Percentiles rank a stretch among this genome's conserved stretches.
Evolutionary conservation across 2,329 filamentous ascomycete genomes (phyloP).

Genomic region (Aspergillus versicolor): DNA sequence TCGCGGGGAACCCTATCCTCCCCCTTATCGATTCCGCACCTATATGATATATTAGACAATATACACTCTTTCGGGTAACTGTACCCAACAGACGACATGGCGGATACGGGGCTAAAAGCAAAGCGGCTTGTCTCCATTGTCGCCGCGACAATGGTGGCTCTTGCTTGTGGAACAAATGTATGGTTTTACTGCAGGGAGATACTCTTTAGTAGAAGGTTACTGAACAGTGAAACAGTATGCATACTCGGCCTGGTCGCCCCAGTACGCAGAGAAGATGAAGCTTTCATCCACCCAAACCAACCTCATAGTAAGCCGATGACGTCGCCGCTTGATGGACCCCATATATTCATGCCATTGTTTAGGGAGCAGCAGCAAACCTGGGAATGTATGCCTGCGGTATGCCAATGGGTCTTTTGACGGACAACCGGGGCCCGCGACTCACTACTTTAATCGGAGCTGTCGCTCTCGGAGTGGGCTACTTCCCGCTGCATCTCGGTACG

Average conservation of each 20-base stretch:
- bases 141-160: constrained; percentile 77
- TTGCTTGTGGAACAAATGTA: constrained; percentile 93
- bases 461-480: constrained; percentile 76
- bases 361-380: constrained; percentile 60
- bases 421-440: constrained; percentile 75
- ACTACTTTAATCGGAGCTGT: constrained; percentile 74
- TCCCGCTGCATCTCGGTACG: constrained; percentile 67
- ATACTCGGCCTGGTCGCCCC: constrained; percentile 96
- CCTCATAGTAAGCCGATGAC: constrained; percentile 65
- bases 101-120: constrained; percentile 29
- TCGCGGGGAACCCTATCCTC: not conserved
- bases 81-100: constrained; percentile 22
- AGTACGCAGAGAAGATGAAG: constrained; percentile 83
- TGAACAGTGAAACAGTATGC: constrained; percentile 68
- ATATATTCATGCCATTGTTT: not conserved
- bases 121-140: constrained; percentile 78
- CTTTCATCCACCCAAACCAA: constrained; percentile 93
- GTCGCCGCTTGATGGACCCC: not conserved
- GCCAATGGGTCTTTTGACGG: constrained; percentile 83
- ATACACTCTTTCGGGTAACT: not conserved
- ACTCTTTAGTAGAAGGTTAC: constrained; percentile 1
- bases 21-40: not conserved
- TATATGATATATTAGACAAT: constrained; percentile 6
- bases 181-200: constrained; percentile 13
- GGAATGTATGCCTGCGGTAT: constrained; percentile 94